Conservation (phyloP, 495 filamentous ascomycete genomes). For the Parathielavia hyrcaniae region DNA sequence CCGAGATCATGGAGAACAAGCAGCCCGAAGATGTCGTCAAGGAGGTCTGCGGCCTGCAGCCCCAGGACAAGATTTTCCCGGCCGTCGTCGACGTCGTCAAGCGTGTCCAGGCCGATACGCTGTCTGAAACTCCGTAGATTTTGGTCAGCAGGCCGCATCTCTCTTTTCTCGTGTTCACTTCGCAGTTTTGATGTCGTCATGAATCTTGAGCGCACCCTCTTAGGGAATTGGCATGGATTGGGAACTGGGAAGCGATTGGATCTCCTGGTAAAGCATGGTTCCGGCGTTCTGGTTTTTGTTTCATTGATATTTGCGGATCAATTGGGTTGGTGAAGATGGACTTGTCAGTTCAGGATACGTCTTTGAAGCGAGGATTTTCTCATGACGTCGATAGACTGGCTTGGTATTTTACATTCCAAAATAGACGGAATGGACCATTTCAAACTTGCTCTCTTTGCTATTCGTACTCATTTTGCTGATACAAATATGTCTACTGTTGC, state of each 20-base stretch:
- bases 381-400: background rate
- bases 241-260: slow-evolving; percentile 11
- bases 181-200: background rate
- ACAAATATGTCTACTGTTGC: too few relatives aligned
- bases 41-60: slow-evolving; percentile 68
- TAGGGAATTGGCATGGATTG: background rate
- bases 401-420: background rate
- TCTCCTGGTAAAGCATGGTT: slow-evolving; percentile 10
- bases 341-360: slow-evolving; percentile 5
- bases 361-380: background rate
- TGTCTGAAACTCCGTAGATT: slow-evolving; percentile 26
- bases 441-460: background rate
- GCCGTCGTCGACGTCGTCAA: slow-evolving; percentile 65
- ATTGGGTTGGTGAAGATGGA: slow-evolving; percentile 7
- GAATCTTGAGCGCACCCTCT: background rate
- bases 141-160: background rate
- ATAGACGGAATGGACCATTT: background rate
- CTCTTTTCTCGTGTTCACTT: slow-evolving; percentile 1
- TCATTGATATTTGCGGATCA: background rate
- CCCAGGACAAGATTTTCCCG: slow-evolving; percentile 64
- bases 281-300: slow-evolving; percentile 1
- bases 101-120: slow-evolving; percentile 62
- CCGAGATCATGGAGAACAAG: slow-evolving; percentile 70
- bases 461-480: background rate
- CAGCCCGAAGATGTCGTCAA: slow-evolving; percentile 59